Base-by-base conservation (phyloP, 1,284 basidiomycete species). In the Pseudomicrostroma phylloplanum region DNA sequence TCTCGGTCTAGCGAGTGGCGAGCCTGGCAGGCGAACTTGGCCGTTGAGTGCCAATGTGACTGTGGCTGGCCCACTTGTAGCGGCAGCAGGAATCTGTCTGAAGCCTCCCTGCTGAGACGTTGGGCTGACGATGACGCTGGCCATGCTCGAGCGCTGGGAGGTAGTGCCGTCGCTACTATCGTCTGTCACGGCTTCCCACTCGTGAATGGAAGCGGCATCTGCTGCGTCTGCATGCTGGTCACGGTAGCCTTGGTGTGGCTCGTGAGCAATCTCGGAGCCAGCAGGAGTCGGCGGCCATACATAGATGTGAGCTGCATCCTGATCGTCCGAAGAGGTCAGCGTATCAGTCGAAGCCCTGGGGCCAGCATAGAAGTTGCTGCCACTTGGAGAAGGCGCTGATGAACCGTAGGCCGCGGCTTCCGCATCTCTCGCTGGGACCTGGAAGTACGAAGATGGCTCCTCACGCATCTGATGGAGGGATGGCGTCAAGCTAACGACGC, bases 231-330 rank as follows among this genome's bases (percentile, higher is more conserved):
- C 13, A 7, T 48, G 46, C n/a, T n/a, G n/a, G 13, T 26, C 21
- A 6, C 51, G 21, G 15, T 21, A 21, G 25, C 51, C 51, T 6
- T 21, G 21, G 13, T 23, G 26, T 13, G 51, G 51, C 51, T 25
- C 51, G 25, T 57, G 56, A 0, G 66, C 63, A 1, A 61, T 63
- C 41, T 66, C 69, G 1, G 70, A 72, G 11, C 62, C 64, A 6
- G 71, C 68, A 2, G 72, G 72, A 23, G 69, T 72, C 1, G 72
- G 72, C 2, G 72, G 72, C 46, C 72, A 74, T 41, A 74, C 71
- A 56, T 71, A 72, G 60, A 74, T 71, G 43, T 67, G 70, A 12
- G 69, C 69, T 4, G 60, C 61, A 11, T 57, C 60, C n/a, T 64
- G 63, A 48, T 65, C 67, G 9, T 67, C 59, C 17, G 69, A 68